Base-by-base conservation (phyloP, 345 rosid species). In the Rhizophora mangle region DNA sequence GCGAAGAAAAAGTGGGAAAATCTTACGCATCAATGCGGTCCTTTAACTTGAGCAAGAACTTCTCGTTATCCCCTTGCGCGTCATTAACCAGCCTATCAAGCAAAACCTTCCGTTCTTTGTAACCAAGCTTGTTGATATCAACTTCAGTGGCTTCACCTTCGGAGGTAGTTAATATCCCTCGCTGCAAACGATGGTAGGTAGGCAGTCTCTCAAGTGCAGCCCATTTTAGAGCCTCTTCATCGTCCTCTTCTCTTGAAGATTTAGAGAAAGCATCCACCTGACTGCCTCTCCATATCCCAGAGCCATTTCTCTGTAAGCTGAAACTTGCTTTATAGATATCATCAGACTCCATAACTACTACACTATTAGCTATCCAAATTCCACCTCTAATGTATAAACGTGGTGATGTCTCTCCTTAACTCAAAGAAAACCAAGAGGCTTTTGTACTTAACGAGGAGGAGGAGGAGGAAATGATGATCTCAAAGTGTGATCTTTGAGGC, bases 141-240 rank as follows among this genome's bases (percentile, higher is more conserved):
- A 62, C 66, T 72, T 18, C 69, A 39, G 15, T 70, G 49, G 43
- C 68, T 22, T 0, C 69, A 57, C 73, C 73, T 29, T 46, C 63
- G 1, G 73, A 74, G 3, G 78, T 49, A 31, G 71, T 67, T 9
- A 86, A 62, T 68, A 86, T 62, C 5, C 85, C 85, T 73, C 67
- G 84, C 78, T 75, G 74, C 8, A 80, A 31, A 39, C 89, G 83
- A 53, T 68, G 74, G 51, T 62, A 69, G 3, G 87, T 83, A 0
- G 87, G 89, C n/a, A 86, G 72, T 64, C 71, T 84, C 78, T 83
- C 81, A 9, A 83, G 70, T 0, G 82, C 85, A 4, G 89, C 89
- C 86, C 89, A 85, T 58, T 72, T 71, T 1, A 85, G 68, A 32
- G 84, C 87, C 60, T 85, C 85, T 66, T 85, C 89, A 1, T 43